phyloP scores from a whole-genome alignment of 108 stramenopile genomes.

The Hondaea fermentalgiana region DNA sequence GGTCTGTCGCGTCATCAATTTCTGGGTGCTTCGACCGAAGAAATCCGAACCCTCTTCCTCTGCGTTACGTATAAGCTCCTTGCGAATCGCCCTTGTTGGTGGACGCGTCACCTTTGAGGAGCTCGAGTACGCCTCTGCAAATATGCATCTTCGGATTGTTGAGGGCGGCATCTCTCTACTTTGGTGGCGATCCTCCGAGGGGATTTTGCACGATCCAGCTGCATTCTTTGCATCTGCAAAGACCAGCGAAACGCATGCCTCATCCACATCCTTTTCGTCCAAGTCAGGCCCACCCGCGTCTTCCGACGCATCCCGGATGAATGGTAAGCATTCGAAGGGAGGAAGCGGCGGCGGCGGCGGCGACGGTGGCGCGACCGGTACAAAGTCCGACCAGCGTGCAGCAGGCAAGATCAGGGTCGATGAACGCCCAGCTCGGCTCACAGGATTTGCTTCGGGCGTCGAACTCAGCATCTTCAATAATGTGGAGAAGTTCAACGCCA shows the following conservation, averaged over 20 bases:
- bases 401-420: background rate
- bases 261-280: too few relatives aligned
- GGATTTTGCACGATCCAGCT: background rate
- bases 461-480: conserved; percentile 12
- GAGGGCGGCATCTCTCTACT: background rate
- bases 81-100: background rate
- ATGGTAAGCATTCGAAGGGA: too few relatives aligned
- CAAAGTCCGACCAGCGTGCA: background rate
- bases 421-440: background rate
- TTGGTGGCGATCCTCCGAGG: background rate
- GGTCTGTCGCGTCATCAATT: background rate
- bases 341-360: background rate
- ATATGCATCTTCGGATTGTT: conserved; percentile 3
- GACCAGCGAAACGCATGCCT: too few relatives aligned
- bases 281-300: too few relatives aligned
- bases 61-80: background rate
- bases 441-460: background rate
- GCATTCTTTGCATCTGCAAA: background rate
- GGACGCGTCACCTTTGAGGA: conserved; percentile 1
- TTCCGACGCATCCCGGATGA: too few relatives aligned
- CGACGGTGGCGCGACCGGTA: background rate
- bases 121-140: conserved; percentile 17
- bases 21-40: background rate
- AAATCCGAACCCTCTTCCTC: background rate
- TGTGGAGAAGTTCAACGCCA: background rate